Base-by-base conservation (phyloP, 1,139 yeast species). In the Yamadazyma oceani region DNA sequence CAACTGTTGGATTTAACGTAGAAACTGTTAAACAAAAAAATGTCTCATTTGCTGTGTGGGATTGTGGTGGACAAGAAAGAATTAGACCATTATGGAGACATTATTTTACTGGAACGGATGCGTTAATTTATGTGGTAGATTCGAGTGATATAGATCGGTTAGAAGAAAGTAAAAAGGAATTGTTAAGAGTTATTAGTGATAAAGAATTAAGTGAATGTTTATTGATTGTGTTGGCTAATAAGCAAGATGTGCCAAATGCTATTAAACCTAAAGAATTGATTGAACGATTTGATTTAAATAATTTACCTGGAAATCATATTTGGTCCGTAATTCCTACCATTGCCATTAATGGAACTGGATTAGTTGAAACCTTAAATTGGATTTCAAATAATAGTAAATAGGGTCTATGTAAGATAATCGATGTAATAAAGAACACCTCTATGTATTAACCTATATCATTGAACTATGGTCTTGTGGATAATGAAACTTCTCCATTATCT, bases 11-110 rank as follows among this genome's bases (percentile, higher is more conserved):
- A 2, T 90, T 87, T 66, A 89, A 89, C 62, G 96, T 89, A 40
- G 97, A 90, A 62, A 87, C 96, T 7, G 89, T 90, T 50, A 82
- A 85, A 44, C 90, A 85, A 61, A 86, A 85, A 60, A 87, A 87
- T 60, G 82, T 89, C 44, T 81, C 86, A 43, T 88, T 89, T 71
- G 92, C 92, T 45, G 94, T 92, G 50, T 90, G 97, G 97, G 97
- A 89, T 62, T 94, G 94, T 41, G 97, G 96, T 65, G 97, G 96
- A 59, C 96, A 88, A 65, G 95, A 87, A 54, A 73, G 95, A 60
- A 79, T 87, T 49, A 75, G 96, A 54, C 95, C 95, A 0, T 70
- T 89, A 38, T 89, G 97, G 97, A 80, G 97, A 61, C 96, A 89
- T 58, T 90, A 89, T 63, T 88, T 85, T 63, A 86, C 96, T 10